A percentile compares a stretch with the other conserved stretches of the same genome.
Conservation (phyloP, 1,284 basidiomycete genomes). For the Ceratobasidium sp. region DNA sequence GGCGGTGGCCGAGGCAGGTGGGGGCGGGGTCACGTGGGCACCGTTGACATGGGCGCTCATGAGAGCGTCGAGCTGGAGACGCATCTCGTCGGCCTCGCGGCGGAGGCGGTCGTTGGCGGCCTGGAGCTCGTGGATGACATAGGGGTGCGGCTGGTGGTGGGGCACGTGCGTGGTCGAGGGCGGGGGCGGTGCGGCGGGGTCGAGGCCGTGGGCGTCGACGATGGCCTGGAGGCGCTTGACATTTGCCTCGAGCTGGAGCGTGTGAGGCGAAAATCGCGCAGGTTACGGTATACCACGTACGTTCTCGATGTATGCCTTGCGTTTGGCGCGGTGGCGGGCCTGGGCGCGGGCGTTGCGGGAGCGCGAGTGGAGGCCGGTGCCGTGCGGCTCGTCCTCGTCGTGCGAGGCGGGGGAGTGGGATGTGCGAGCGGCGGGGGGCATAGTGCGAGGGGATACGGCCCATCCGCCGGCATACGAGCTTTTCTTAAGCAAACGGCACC, state of each 20-base stretch:
- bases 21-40: constrained; percentile 42
- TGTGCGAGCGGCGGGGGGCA: constrained; percentile 28
- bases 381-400: constrained; percentile 7
- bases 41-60: constrained; percentile 17
- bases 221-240: constrained; percentile 79
- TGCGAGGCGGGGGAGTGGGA: constrained; percentile 25
- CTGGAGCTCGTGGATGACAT: constrained; percentile 75
- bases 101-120: constrained; percentile 71
- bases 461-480: too few species aligned
- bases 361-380: constrained; percentile 51
- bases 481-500: background rate
- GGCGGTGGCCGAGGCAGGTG: background rate
- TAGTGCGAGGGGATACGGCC: background rate
- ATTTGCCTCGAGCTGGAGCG: constrained; percentile 72
- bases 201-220: constrained; percentile 56
- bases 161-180: constrained; percentile 60
- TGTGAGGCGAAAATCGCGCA: constrained; percentile 18
- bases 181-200: constrained; percentile 58
- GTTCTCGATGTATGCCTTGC: constrained; percentile 92
- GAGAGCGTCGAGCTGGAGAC: constrained; percentile 33
- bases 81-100: constrained; percentile 57
- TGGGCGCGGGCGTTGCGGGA: constrained; percentile 89
- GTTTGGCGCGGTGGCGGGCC: constrained; percentile 87
- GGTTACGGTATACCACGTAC: constrained; percentile 53
- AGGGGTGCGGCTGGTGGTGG: background rate